Evolutionary conservation across 2,329 filamentous ascomycete genomes (phyloP), one percentile per base, ranked within the genome.

Genomic region (Trichoderma oligosporum): DNA sequence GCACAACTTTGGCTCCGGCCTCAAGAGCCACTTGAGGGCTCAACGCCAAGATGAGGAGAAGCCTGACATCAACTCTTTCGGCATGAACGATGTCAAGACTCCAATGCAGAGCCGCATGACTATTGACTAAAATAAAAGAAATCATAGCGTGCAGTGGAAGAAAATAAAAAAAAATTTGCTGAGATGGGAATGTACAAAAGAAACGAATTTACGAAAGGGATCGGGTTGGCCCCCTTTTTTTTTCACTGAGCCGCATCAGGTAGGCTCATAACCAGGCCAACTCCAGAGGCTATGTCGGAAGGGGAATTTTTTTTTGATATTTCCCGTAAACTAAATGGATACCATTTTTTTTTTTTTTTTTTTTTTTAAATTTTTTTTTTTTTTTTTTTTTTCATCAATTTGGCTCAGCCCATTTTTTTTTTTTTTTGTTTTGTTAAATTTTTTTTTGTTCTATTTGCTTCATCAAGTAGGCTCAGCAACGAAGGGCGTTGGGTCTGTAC

Each of bases 1-100:
- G 73, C 77, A 82, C 72, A 97, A 97, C 76, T 99, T 97, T 75
- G 83, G 87, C 72, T 86, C 87, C 63, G 94, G 94, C 7, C 79
- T 99, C 60, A 97, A 95, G 77, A 86, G 85, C 8, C 92, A 97
- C 70, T 82, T 99, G 58, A 80, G 85, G 65, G 81, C 79, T 67
- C 77, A 68, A 38, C 70, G 69, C 49, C 70, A 72, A 46, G 71
- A 76, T 41, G 75, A 80, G 46, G 81, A 84, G 70, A 82, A 82
- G 72, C 75, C 78, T 25, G 80, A 83, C 57, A 70, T 73, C 29
- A 79, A 81, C 68, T 82, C 81, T 41, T 82, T 83, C 68, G 78
- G 74, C 67, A 67, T 82, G 63, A 73, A 79, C 63, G 82, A 84
- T 57, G 78, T 83, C 64, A 83, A 84, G 73, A 75, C 78, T 4